Percentiles rank a stretch among this genome's conserved stretches.
Conservation (phyloP, 805 yeast species). For the Kodamaea kakaduensis region DNA sequence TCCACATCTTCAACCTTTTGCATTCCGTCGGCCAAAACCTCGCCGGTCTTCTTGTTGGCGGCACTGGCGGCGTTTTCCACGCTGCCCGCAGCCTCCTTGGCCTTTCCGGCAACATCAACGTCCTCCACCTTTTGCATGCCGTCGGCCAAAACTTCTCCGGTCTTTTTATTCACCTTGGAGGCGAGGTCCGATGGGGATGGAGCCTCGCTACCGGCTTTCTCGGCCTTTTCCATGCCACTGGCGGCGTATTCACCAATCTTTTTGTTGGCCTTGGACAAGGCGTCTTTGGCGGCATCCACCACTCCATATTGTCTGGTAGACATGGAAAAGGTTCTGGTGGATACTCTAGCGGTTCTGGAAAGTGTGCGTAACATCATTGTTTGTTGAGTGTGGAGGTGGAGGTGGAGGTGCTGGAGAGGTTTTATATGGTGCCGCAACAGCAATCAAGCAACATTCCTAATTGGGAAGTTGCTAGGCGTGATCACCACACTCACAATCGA, state of each 20-base stretch:
- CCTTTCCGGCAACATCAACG: conserved; percentile 18
- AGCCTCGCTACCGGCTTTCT: conserved; percentile 16
- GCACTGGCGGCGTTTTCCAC: conserved; percentile 24
- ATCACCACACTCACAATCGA: no score
- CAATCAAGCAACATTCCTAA: no score
- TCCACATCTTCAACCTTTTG: conserved; percentile 10
- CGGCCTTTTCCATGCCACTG: conserved; percentile 34
- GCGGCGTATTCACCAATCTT: conserved; percentile 40
- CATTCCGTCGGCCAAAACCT: conserved; percentile 4
- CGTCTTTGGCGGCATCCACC: conserved; percentile 32
- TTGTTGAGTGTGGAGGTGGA: conserved; percentile 5
- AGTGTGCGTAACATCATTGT: background rate
- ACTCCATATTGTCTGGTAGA: conserved; percentile 11
- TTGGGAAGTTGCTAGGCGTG: no score
- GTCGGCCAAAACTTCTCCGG: conserved; percentile 39
- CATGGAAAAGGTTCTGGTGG: background rate
- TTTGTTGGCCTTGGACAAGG: conserved; percentile 26
- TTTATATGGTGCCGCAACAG: no score
- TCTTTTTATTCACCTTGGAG: conserved; percentile 30
- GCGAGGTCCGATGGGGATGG: conserved; percentile 28
- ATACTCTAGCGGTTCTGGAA: background rate
- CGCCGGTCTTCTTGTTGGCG: conserved; percentile 15
- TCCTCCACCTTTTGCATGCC: conserved; percentile 37
- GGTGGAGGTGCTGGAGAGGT: no score
- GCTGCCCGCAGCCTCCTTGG: conserved; percentile 25